Percentiles rank a stretch among this genome's conserved stretches.
Evolutionary conservation across 1,139 yeast genomes (phyloP).

Genomic region (Spathaspora jeffriesii): DNA sequence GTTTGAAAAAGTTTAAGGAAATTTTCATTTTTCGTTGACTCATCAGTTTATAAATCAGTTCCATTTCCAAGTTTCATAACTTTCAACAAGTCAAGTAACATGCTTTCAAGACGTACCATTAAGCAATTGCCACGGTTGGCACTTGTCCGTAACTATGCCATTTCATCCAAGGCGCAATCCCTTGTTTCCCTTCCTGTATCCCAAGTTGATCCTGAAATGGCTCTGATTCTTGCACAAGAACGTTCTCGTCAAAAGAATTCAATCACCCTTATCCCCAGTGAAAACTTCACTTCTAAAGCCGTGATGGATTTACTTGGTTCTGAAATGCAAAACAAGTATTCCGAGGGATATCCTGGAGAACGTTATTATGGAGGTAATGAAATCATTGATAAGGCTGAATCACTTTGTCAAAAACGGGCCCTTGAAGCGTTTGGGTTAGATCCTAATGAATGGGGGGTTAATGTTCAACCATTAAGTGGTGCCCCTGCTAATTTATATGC

Average conservation of each 20-base stretch:
- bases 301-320: constrained; percentile 95
- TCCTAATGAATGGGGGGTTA: constrained; percentile 90
- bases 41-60: constrained; percentile 2
- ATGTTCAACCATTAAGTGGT: constrained; percentile 92
- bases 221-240: constrained; percentile 70
- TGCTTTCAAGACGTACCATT: not conserved
- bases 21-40: not conserved
- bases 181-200: constrained; percentile 64
- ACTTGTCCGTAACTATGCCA: constrained; percentile 37
- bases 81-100: not conserved
- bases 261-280: constrained; percentile 90
- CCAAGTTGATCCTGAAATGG: constrained; percentile 86
- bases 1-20: not conserved
- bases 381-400: constrained; percentile 88
- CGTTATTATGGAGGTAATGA: constrained; percentile 98
- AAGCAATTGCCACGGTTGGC: constrained; percentile 1
- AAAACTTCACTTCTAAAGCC: constrained; percentile 92
- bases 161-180: constrained; percentile 48
- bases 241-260: constrained; percentile 85
- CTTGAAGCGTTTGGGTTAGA: constrained; percentile 78
- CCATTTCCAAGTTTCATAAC: not conserved
- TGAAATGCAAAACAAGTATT: constrained; percentile 96
- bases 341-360: constrained; percentile 99
- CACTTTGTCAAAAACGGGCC: constrained; percentile 89
- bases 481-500: constrained; percentile 96